Percentiles rank a stretch among this genome's conserved stretches.
Conservation (phyloP, 2,329 filamentous ascomycete species). For the Apiospora sp. region DNA sequence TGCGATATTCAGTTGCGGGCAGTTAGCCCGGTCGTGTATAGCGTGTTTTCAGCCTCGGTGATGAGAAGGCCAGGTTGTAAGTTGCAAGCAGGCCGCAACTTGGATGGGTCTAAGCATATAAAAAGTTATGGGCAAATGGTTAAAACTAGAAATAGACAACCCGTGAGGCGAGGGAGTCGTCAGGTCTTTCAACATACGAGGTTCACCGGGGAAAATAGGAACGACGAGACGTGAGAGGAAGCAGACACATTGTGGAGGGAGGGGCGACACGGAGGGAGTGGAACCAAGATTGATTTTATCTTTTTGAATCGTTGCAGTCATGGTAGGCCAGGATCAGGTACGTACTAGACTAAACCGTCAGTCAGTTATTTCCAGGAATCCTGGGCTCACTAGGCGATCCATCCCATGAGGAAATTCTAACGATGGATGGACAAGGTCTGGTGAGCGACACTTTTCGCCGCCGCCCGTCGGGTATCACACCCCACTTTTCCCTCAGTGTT, state of each 20-base stretch:
- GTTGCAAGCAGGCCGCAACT: conserved; percentile 13
- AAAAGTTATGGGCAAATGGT: neutral
- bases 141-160: neutral
- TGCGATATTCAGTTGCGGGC: conserved; percentile 12
- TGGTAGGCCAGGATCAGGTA: conserved; percentile 1
- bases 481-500: conserved; percentile 4
- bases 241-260: conserved; percentile 15
- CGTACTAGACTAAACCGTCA: neutral
- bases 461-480: conserved; percentile 1
- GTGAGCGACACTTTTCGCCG: conserved; percentile 18
- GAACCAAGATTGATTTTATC: conserved; percentile 19
- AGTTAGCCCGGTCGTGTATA: conserved; percentile 10
- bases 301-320: conserved; percentile 13
- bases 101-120: neutral
- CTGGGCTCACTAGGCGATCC: conserved; percentile 19
- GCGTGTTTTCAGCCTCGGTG: conserved; percentile 11
- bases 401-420: conserved; percentile 10
- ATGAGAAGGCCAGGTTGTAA: neutral
- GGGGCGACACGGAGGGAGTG: conserved; percentile 12
- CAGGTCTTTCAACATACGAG: conserved; percentile 21
- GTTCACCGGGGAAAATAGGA: conserved; percentile 18
- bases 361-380: neutral
- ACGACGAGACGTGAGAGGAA: conserved; percentile 13
- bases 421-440: conserved; percentile 2
- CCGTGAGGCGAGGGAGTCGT: conserved; percentile 1